Conservation (phyloP, 208 protist genomes). For the Leishmania mexicana region DNA sequence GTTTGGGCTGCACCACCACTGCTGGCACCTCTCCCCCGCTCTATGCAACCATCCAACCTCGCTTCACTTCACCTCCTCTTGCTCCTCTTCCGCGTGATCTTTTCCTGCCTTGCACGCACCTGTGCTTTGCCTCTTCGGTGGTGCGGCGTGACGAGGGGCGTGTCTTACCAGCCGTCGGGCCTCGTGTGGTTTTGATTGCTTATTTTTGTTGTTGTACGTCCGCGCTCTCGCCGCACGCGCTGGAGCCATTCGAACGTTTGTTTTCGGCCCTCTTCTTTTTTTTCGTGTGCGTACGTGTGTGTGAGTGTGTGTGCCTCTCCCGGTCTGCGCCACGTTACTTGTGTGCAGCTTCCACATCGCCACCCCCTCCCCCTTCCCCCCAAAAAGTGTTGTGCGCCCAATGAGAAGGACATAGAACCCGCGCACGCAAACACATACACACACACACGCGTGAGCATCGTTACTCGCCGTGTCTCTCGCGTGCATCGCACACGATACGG, state of each 20-base stretch:
- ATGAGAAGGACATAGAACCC: neutral
- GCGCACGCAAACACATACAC: neutral
- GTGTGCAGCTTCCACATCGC: neutral
- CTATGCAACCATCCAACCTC: neutral
- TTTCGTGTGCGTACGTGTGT: too few species aligned
- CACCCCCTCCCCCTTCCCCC: neutral
- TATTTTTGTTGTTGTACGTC: neutral
- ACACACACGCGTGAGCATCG: neutral
- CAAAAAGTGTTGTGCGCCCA: neutral
- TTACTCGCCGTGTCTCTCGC: neutral
- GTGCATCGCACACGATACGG: neutral
- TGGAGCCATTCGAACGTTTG: neutral
- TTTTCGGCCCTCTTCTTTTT: neutral
- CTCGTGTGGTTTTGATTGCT: neutral
- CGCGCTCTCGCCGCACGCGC: neutral
- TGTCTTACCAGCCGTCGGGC: neutral
- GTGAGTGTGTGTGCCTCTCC: neutral
- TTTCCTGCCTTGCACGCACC: neutral
- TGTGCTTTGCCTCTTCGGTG: neutral
- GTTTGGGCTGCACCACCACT: slow-evolving; percentile 5
- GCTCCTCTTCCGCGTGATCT: neutral
- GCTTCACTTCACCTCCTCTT: neutral
- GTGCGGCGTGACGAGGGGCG: neutral
- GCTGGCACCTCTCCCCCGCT: neutral
- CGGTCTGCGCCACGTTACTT: too few species aligned